phyloP scores from a whole-genome alignment of 169 alveolate species.

The Cryptosporidium canis region DNA sequence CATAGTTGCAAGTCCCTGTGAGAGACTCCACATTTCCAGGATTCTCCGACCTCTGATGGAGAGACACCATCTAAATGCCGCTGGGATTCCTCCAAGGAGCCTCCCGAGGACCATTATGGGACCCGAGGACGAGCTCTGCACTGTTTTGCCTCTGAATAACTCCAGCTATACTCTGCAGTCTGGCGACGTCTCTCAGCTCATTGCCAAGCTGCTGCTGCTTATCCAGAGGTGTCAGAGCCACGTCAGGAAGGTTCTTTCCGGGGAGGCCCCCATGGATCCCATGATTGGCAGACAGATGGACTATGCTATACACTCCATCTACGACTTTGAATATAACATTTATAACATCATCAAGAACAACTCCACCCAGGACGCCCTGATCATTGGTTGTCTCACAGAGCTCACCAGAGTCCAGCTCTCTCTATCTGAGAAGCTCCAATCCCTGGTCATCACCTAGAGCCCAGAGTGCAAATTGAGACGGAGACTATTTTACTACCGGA shows the following conservation, averaged over 20 bases:
- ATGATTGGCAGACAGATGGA: slow-evolving; percentile 68
- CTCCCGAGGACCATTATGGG: slow-evolving; percentile 65
- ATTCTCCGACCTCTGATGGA: slow-evolving; percentile 50
- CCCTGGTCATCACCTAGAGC: slow-evolving; percentile 23
- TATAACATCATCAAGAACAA: slow-evolving; percentile 16
- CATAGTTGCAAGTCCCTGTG: slow-evolving; percentile 48
- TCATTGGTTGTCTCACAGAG: slow-evolving; percentile 66
- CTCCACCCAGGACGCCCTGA: slow-evolving; percentile 50
- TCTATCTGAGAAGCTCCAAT: slow-evolving; percentile 57
- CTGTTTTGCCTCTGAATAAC: slow-evolving; percentile 48
- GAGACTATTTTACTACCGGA: no score
- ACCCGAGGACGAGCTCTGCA: slow-evolving; percentile 65
- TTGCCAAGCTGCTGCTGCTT: slow-evolving; percentile 36
- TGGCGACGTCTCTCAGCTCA: neutral
- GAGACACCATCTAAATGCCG: slow-evolving; percentile 56
- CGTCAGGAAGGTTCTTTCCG: slow-evolving; percentile 30
- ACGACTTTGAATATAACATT: slow-evolving; percentile 38
- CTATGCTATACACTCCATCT: slow-evolving; percentile 47
- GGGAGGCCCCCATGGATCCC: slow-evolving; percentile 21
- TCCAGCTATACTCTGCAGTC: slow-evolving; percentile 1
- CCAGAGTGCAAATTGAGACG: neutral
- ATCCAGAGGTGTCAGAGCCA: slow-evolving; percentile 51
- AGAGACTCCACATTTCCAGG: slow-evolving; percentile 48
- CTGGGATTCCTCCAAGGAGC: slow-evolving; percentile 53
- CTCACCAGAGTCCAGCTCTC: slow-evolving; percentile 54